Percentiles rank a stretch among this genome's conserved stretches.
Evolutionary conservation across 768 basidiomycete species (phyloP).

Genomic region (Galerina sulciceps): DNA sequence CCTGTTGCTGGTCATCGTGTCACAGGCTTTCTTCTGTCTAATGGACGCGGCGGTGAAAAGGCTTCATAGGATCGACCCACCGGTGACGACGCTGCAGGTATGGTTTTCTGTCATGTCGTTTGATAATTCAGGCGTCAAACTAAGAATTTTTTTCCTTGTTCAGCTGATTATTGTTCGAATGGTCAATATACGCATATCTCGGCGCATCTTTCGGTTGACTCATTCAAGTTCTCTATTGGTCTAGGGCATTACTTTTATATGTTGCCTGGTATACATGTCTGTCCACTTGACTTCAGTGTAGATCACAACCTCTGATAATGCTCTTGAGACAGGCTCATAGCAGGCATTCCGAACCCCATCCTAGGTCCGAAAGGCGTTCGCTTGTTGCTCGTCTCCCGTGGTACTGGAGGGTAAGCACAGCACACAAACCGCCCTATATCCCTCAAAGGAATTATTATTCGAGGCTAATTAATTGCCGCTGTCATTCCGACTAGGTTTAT

Average conservation of each 20-base stretch:
- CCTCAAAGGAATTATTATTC: not conserved
- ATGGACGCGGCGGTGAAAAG: conserved; percentile 67
- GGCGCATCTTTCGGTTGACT: not conserved
- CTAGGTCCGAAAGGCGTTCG: conserved; percentile 74
- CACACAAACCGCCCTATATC: not conserved
- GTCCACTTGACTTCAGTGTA: not conserved
- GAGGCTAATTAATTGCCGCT: too few relatives aligned
- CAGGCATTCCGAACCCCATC: conserved; percentile 48
- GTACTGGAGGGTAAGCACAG: conserved; percentile 56
- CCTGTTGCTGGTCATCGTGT: conserved; percentile 55
- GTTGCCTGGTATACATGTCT: conserved; percentile 57
- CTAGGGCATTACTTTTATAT: conserved; percentile 25
- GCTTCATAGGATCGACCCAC: conserved; percentile 56
- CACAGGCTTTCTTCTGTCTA: conserved; percentile 60
- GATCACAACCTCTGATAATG: not conserved
- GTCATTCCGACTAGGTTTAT: conserved; percentile 55
- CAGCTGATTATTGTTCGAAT: conserved; percentile 7
- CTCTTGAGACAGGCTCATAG: conserved; percentile 2
- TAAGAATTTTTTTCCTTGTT: conserved; percentile 35
- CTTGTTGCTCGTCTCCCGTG: conserved; percentile 55
- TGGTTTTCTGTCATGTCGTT: conserved; percentile 17
- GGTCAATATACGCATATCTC: not conserved
- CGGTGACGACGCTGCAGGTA: conserved; percentile 60
- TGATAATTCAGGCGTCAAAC: conserved; percentile 38
- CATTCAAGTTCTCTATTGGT: not conserved